Conservation (phyloP, 441 rosid genomes). For the Pelargonium citronellum region DNA sequence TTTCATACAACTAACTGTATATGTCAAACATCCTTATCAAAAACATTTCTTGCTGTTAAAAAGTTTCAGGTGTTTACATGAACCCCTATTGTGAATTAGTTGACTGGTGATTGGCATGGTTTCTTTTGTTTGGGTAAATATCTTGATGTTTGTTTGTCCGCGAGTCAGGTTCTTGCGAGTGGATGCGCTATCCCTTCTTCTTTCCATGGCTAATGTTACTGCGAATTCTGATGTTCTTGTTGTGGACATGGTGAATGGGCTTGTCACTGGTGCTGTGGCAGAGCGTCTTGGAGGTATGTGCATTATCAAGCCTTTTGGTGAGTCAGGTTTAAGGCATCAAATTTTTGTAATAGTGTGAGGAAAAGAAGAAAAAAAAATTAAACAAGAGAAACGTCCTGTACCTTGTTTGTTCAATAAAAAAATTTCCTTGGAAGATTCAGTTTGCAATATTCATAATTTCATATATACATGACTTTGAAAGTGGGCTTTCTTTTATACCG, state of each 20-base stretch:
- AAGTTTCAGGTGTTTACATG: neutral
- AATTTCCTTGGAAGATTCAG: neutral
- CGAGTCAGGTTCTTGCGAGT: slow-evolving; percentile 63
- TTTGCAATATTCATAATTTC: neutral
- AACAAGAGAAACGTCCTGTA: neutral
- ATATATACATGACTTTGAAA: neutral
- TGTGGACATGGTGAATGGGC: slow-evolving; percentile 88
- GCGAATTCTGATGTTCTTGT: slow-evolving; percentile 68
- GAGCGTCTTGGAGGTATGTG: slow-evolving; percentile 70
- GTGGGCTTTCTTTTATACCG: neutral
- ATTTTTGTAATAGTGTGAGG: slow-evolving; percentile 5
- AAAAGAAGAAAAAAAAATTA: neutral
- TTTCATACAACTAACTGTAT: neutral
- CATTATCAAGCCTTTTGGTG: neutral
- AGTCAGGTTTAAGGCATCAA: slow-evolving; percentile 8
- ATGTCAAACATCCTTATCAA: neutral
- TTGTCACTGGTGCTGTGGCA: slow-evolving; percentile 85
- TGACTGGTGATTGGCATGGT: neutral
- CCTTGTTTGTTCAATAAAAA: neutral
- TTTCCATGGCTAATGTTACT: slow-evolving; percentile 74
- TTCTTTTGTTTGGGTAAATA: neutral
- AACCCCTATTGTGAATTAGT: neutral
- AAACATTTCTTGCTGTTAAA: neutral
- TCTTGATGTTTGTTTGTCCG: slow-evolving; percentile 11
- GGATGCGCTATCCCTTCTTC: slow-evolving; percentile 71